These are phyloP conservation scores for Cryphonectria naterciae DNA, from an alignment of 2,329 filamentous ascomycete species.

Conservation along the genomic window DNA sequence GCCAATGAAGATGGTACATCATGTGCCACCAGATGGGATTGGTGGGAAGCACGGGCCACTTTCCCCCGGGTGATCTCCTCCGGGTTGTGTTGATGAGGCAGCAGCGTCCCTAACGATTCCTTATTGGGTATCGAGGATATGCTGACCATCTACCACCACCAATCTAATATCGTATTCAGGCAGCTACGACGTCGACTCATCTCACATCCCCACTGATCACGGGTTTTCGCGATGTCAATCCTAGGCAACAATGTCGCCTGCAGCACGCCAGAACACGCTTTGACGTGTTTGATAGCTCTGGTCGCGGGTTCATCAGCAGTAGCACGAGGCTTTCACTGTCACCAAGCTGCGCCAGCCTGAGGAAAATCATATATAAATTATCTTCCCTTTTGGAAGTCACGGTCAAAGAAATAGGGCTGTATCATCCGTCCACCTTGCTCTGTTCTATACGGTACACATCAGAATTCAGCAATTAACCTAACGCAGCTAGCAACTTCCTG, in stretches of 20 bases:
- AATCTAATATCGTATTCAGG: conserved; percentile 1
- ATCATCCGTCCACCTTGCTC: background rate
- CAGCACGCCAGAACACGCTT: conserved; percentile 17
- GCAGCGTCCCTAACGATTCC: background rate
- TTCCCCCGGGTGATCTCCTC: background rate
- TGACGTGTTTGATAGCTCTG: conserved; percentile 1
- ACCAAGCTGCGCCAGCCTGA: background rate
- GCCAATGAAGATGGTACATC: background rate
- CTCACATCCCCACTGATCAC: conserved; percentile 10
- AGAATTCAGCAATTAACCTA: background rate
- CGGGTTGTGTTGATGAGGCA: background rate
- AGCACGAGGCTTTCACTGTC: background rate
- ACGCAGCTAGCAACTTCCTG: background rate
- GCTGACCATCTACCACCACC: background rate
- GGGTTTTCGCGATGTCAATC: conserved; percentile 20
- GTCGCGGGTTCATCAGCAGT: background rate
- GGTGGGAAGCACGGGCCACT: background rate
- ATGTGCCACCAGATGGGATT: background rate
- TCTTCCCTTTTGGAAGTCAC: background rate
- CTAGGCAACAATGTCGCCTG: conserved; percentile 19
- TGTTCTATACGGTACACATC: background rate
- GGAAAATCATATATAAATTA: background rate
- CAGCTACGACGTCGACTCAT: background rate
- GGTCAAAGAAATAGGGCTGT: background rate
- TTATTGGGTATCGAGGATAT: background rate